These are phyloP conservation scores for Fusarium tanahbumbuense DNA, from an alignment of 2,329 filamentous ascomycete genomes.

Conservation along the genomic window DNA sequence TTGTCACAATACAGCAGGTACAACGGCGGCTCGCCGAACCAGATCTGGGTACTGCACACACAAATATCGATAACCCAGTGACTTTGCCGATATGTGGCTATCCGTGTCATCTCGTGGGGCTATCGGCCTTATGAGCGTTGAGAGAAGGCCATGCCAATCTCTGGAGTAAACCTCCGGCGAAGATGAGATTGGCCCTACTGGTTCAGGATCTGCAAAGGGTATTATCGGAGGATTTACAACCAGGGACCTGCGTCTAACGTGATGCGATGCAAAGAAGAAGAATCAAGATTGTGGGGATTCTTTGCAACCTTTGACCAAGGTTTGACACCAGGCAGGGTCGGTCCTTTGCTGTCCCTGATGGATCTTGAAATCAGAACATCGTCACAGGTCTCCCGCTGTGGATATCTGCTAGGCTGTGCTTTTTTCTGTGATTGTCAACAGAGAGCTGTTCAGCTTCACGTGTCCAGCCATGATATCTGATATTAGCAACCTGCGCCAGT, in stretches of 20 bases:
- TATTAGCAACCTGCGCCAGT: neutral
- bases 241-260: constrained; percentile 42
- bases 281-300: constrained; percentile 26
- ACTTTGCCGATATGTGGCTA: constrained; percentile 39
- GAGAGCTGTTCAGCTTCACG: constrained; percentile 8
- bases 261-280: constrained; percentile 17
- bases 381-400: constrained; percentile 24
- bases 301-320: constrained; percentile 20
- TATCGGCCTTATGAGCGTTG: constrained; percentile 2
- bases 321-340: constrained; percentile 23
- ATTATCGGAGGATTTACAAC: constrained; percentile 35
- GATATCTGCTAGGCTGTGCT: constrained; percentile 14
- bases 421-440: constrained; percentile 1
- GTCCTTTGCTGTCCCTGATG: constrained; percentile 20
- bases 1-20: constrained; percentile 1
- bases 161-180: constrained; percentile 21
- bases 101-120: constrained; percentile 33
- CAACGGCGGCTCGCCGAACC: constrained; percentile 3
- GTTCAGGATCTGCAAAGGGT: constrained; percentile 33
- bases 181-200: constrained; percentile 22
- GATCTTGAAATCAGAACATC: constrained; percentile 15
- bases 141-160: constrained; percentile 19
- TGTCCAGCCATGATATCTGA: constrained; percentile 2
- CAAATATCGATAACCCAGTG: constrained; percentile 29
- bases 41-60: constrained; percentile 14